Conservation (phyloP, 768 basidiomycete genomes). For the Naganishia randhawae region DNA sequence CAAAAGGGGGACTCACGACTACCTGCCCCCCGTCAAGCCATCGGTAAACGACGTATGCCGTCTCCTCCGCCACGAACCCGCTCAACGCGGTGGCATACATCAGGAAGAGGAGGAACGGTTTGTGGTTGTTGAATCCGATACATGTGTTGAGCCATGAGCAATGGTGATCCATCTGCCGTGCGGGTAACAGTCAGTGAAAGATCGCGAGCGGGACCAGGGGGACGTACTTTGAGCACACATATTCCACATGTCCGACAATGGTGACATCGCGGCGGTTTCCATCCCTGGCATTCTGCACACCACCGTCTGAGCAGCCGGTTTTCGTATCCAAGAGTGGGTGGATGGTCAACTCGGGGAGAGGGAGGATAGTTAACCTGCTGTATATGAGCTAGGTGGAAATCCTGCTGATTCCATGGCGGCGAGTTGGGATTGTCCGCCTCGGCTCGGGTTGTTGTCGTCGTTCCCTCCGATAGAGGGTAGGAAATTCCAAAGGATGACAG, state of each 20-base stretch:
- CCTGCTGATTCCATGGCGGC: too few relatives aligned
- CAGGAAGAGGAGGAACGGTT: slow-evolving; percentile 47
- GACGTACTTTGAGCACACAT: slow-evolving; percentile 39
- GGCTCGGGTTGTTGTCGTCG: too few relatives aligned
- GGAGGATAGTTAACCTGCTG: too few relatives aligned
- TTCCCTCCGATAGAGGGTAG: too few relatives aligned
- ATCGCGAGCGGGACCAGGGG: not conserved
- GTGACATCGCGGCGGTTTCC: slow-evolving; percentile 49
- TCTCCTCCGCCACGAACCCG: slow-evolving; percentile 37
- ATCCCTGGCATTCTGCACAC: slow-evolving; percentile 45
- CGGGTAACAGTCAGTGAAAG: not conserved
- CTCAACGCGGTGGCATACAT: slow-evolving; percentile 39
- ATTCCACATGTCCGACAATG: slow-evolving; percentile 45
- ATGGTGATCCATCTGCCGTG: slow-evolving; percentile 45
- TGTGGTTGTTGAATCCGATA: slow-evolving; percentile 47
- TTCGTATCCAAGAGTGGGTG: not conserved
- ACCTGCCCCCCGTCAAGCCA: slow-evolving; percentile 34
- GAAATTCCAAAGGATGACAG: too few relatives aligned
- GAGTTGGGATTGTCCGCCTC: too few relatives aligned
- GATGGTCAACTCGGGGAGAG: too few relatives aligned
- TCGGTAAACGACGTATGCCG: slow-evolving; percentile 32
- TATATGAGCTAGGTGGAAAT: too few relatives aligned
- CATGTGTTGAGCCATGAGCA: slow-evolving; percentile 47
- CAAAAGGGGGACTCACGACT: not conserved
- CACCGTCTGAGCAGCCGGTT: slow-evolving; percentile 29